phyloP scores from a whole-genome alignment of 768 basidiomycete species.

The Russula compacta region DNA sequence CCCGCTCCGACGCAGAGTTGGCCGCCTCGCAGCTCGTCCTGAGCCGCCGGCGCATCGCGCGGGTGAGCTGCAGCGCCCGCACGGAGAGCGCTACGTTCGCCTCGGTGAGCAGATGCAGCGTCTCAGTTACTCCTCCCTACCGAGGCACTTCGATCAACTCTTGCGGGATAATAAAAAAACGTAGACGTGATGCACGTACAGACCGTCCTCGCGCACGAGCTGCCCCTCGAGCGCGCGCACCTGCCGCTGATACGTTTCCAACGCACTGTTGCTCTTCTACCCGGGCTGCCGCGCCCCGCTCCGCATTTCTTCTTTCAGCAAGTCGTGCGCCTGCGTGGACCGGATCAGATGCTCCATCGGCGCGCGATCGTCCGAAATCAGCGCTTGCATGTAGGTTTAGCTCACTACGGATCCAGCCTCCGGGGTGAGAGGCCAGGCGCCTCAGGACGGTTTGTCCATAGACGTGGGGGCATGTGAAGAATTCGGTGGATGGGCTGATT shows the following conservation, averaged over 20 bases:
- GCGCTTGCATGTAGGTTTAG: constrained; percentile 70
- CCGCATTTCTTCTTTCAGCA: constrained; percentile 89
- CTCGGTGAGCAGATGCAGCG: no score
- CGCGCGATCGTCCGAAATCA: constrained; percentile 75
- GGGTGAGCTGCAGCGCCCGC: constrained; percentile 60
- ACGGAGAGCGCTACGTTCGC: constrained; percentile 70
- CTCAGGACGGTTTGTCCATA: no score
- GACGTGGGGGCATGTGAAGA: no score
- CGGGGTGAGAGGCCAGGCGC: no score
- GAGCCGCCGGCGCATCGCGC: constrained; percentile 56
- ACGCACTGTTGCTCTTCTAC: constrained; percentile 66
- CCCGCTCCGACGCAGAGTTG: constrained; percentile 44
- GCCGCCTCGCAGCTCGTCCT: constrained; percentile 54
- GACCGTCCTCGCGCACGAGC: constrained; percentile 42
- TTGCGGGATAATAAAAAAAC: no score
- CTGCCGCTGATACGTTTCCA: constrained; percentile 90
- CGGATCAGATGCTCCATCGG: constrained; percentile 77
- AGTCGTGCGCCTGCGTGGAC: constrained; percentile 81
- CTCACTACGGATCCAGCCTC: no score
- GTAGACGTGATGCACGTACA: constrained; percentile 33
- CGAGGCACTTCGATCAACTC: neutral
- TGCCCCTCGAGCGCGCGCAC: constrained; percentile 72
- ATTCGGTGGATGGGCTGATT: no score
- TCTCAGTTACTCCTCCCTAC: constrained; percentile 62
- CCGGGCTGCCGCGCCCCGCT: constrained; percentile 87